Evolutionary conservation across 2,329 filamentous ascomycete genomes (phyloP), one percentile per base, ranked within the genome.

Genomic region (Phialophora expanda): DNA sequence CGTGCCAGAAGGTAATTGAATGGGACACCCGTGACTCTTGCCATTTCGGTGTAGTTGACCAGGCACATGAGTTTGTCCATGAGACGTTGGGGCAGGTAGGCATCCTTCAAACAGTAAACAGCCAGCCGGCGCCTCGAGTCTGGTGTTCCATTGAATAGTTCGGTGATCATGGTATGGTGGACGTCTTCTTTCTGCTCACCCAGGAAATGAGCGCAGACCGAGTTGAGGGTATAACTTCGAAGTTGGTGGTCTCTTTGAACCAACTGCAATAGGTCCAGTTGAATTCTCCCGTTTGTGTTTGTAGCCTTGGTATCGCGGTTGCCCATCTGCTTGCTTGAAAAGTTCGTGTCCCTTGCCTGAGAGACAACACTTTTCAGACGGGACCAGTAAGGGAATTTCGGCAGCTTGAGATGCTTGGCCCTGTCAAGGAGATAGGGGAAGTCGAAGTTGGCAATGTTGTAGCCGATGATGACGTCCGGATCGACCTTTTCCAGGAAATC

Each of bases 11-110:
- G 85, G 75, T 90, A 96, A 76, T 97, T 98, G 83, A 99, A 99
- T 0, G 95, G 95, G 4, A 99, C 94, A 73, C 95, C 95, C 28
- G 96, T 99, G 79, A 99, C 95, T 87, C 95, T 95, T 65, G 95
- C 94, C 95, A 99, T 99, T 80, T 99, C 95, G 0, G 95, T 98
- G 75, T 98, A 98, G 77, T 99, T 99, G 79, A 97, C 91, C n/a
- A 99, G 83, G 79, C 95, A 98, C 75, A 96, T 98, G 28, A 99
- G 84, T 78, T 99, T 99, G 76, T 99, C 95, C 89, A 99, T 93
- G 59, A 99, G 79, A 66, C 96, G 84, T 75, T 98, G 93, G 0
- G 95, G 95, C 3, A 99, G 84, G 74, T 97, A 99, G 0, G 95
- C 95, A 81, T 99, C 96, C 79, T 99, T 99, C 71, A 99, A 80